phyloP scores from a whole-genome alignment of 345 rosid species.

The Acer campestre region DNA sequence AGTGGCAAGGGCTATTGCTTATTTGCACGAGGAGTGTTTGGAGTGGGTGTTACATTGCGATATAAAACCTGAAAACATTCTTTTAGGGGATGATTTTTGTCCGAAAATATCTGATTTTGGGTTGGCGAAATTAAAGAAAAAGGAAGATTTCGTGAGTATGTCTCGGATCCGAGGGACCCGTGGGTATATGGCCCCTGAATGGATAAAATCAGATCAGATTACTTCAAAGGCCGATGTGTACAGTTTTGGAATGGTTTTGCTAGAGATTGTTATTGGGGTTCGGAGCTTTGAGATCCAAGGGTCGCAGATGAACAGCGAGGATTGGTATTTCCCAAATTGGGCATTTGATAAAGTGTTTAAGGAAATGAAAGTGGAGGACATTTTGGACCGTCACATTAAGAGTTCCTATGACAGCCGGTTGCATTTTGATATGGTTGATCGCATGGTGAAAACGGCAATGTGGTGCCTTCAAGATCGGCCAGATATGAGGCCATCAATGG shows the following conservation, averaged over 20 bases:
- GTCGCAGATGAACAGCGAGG: slow-evolving; percentile 49
- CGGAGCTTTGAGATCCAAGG: slow-evolving; percentile 57
- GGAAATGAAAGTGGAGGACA: slow-evolving; percentile 65
- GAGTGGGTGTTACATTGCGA: slow-evolving; percentile 75
- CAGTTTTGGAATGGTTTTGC: slow-evolving; percentile 71
- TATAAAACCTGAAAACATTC: slow-evolving; percentile 68
- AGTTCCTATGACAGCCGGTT: slow-evolving; percentile 43
- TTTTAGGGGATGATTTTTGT: slow-evolving; percentile 64
- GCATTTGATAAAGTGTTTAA: slow-evolving; percentile 65
- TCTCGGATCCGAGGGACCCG: slow-evolving; percentile 70
- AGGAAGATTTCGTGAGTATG: slow-evolving; percentile 67
- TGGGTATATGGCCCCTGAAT: slow-evolving; percentile 76
- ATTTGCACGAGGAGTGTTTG: slow-evolving; percentile 71
- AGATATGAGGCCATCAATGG: slow-evolving; percentile 66
- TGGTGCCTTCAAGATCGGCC: slow-evolving; percentile 78
- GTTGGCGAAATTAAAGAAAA: slow-evolving; percentile 67
- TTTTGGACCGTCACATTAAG: slow-evolving; percentile 60
- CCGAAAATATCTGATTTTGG: slow-evolving; percentile 71
- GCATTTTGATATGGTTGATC: slow-evolving; percentile 60
- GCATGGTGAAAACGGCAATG: slow-evolving; percentile 76
- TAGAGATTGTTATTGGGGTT: slow-evolving; percentile 60
- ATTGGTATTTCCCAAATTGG: slow-evolving; percentile 75
- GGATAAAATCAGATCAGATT: slow-evolving; percentile 61
- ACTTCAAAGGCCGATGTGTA: slow-evolving; percentile 70
- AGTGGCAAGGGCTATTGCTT: slow-evolving; percentile 71